Base-by-base conservation (phyloP, 2,329 filamentous ascomycete species). In the Fusarium paranaense region DNA sequence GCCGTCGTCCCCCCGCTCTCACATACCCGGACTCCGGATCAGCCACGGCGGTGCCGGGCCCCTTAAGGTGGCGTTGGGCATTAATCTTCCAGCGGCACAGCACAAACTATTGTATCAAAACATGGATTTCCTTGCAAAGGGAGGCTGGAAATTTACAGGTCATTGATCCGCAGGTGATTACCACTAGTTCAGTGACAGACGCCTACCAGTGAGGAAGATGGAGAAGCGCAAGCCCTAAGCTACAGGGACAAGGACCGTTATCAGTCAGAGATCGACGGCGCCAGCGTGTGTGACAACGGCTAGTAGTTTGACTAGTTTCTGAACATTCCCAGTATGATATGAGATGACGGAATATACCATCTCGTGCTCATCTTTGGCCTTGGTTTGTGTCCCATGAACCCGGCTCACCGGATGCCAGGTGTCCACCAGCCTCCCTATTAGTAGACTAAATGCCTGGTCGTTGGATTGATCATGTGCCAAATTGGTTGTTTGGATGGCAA, bases 41-140 rank as follows among this genome's bases (percentile, higher is more conserved):
- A 42, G 52, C 33, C 62, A 56, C 30, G 40, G 40, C 62, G 37
- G 45, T 33, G 16, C 68, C 68, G 66, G 66, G 37, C 54, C 59
- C 59, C 45, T 40, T 5, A 4, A 25, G 10, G 42, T 47, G 33
- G 56, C 56, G 30, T 64, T 68, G 20, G 42, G 42, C 59, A 37
- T 25, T 61, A 20, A 27, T 50, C 14, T 50, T 47, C 14, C 22
- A 42, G n/a, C 40, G 59, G 59, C 30, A 62, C 42, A 50, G 40
- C 59, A 32, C 22, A 35, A 42, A 32, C 45, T 20, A 35, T 52
- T 20, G 13, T 18, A 37, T 37, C n/a, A 18, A 54, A 7, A 32
- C 59, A 47, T 50, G 42, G 60, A 62, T 30, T 32, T 54, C 45
- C 45, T 54, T 54, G 60, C 25, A 20, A 52, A 30, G 22, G 30